Conservation (phyloP, 164 flowering plant genomes). For the Aristolochia californica region DNA sequence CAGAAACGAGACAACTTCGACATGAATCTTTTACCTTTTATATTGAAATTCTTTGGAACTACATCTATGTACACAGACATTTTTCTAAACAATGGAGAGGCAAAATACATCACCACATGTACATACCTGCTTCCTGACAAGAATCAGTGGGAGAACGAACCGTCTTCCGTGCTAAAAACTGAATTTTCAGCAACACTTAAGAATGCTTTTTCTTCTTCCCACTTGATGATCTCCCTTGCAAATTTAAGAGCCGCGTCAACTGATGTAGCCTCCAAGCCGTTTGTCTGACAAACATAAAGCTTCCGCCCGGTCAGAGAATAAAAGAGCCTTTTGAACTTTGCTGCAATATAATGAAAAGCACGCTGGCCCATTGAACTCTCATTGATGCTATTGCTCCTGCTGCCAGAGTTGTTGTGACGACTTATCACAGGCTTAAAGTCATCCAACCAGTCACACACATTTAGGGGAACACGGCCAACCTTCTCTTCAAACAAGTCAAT, state of each 20-base stretch:
- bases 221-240: constrained; percentile 75
- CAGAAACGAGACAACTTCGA: no score
- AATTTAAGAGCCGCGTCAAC: constrained; percentile 69
- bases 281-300: constrained; percentile 54
- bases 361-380: constrained; percentile 52
- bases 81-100: no score
- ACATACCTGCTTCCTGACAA: neutral
- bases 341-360: constrained; percentile 73
- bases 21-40: no score
- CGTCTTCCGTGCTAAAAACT: constrained; percentile 61
- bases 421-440: constrained; percentile 76
- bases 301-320: constrained; percentile 60
- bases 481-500: constrained; percentile 69
- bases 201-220: constrained; percentile 73
- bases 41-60: no score
- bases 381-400: constrained; percentile 25
- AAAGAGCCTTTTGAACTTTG: constrained; percentile 77
- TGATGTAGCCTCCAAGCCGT: constrained; percentile 54
- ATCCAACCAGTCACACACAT: constrained; percentile 70
- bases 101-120: no score
- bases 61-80: no score
- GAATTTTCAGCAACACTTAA: constrained; percentile 52
- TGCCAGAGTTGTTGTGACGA: constrained; percentile 20
- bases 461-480: constrained; percentile 50
- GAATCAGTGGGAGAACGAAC: constrained; percentile 42